Evolutionary conservation across 495 filamentous ascomycete genomes (phyloP), one percentile per base, ranked within the genome.

Genomic region (Penicillium samsonianum): DNA sequence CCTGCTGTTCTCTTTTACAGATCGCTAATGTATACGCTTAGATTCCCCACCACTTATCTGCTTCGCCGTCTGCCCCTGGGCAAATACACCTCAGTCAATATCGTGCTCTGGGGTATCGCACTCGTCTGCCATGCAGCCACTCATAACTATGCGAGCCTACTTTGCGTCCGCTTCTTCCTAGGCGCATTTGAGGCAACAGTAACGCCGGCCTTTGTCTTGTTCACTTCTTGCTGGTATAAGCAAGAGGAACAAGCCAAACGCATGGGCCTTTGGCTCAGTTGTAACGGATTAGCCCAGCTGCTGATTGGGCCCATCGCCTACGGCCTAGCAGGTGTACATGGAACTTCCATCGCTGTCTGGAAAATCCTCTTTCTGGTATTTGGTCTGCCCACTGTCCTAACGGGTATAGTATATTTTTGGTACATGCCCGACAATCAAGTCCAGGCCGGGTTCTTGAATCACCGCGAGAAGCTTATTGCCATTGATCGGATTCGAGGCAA

Each of bases 171-270:
- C 9, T 81, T 84, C 63, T 82, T 87, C 53, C 64, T 84, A 1
- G 84, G 84, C 31, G 65, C 84, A 37, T 85, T 85, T 52, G 85
- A 85, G 73, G 79, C 82, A 30, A 75, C 78, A 38, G 78, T 84
- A 51, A 74, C 72, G 6, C 83, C 83, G 6, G 78, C 72, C 9
- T 67, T 84, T 46, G 77, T 79, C 42, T 49, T 71, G 4, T 53
- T 65, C 41, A 69, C 60, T 38, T 68, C 65, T 54, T 69, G 78
- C 60, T 82, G 79, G 78, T 83, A 82, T 43, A 80, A 73, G 12
- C 69, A 73, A 52, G 64, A 69, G 50, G 80, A 83, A 61, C 78
- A 81, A 28, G 77, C 75, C 10, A 60, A 57, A 16, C 68, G 79
- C 11, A 71, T 74, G 16, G 78, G 73, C 3, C 71, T 80, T 44